phyloP scores from a whole-genome alignment of 495 filamentous ascomycete species.

The Aspergillus cavernicola region DNA sequence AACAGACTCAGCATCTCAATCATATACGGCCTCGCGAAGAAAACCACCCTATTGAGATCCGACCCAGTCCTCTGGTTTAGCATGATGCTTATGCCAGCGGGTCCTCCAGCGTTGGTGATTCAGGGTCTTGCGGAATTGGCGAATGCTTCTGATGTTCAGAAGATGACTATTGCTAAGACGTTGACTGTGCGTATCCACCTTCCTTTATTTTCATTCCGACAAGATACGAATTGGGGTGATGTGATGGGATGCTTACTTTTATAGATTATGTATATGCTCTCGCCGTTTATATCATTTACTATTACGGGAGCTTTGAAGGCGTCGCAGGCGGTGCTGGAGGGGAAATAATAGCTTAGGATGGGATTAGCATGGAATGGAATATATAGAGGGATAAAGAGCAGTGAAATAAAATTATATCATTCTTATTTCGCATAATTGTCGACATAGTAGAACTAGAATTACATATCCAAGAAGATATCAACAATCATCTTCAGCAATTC shows the following conservation, averaged over 20 bases:
- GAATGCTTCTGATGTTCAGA: slow-evolving; percentile 52
- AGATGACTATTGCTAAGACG: slow-evolving; percentile 68
- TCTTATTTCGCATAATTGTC: too few relatives aligned
- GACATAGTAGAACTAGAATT: too few relatives aligned
- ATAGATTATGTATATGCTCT: slow-evolving; percentile 46
- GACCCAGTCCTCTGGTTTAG: slow-evolving; percentile 76
- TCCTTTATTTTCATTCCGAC: too few relatives aligned
- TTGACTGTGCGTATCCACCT: slow-evolving; percentile 47
- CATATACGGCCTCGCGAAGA: slow-evolving; percentile 59
- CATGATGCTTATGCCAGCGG: slow-evolving; percentile 75
- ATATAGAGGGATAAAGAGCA: not conserved
- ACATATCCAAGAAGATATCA: slow-evolving; percentile 9
- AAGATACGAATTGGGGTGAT: too few relatives aligned
- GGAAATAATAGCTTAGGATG: not conserved
- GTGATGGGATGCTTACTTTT: not conserved
- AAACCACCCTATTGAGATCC: slow-evolving; percentile 50
- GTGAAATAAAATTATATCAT: too few relatives aligned
- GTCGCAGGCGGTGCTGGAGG: slow-evolving; percentile 27
- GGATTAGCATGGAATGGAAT: not conserved
- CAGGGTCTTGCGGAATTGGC: slow-evolving; percentile 64
- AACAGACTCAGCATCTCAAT: slow-evolving; percentile 49
- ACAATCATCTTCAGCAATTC: slow-evolving; percentile 5
- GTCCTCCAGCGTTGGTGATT: slow-evolving; percentile 67
- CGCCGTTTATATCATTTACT: slow-evolving; percentile 49
- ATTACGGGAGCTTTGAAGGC: slow-evolving; percentile 52